Evolutionary conservation across 1,284 basidiomycete genomes (phyloP), one percentile per base, ranked within the genome.

Genomic region (Cryptococcus maquisensis): DNA sequence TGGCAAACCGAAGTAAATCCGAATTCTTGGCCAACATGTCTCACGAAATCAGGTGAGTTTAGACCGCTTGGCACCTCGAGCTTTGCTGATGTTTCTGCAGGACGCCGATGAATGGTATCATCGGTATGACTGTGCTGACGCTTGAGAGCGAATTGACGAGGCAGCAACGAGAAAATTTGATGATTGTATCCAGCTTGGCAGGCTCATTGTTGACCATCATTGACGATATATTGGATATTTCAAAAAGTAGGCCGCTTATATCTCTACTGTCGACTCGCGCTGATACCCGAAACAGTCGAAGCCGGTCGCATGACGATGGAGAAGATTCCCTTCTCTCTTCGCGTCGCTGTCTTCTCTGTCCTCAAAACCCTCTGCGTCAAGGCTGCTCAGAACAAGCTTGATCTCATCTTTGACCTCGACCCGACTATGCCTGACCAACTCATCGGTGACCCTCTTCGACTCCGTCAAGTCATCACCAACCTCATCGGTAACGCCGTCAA

Each of bases 271-370:
- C 16, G n/a, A 16, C 15, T 15, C 32, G 32, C 44, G 59, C 62
- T 67, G 53, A 62, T 51, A 39, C n/a, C 1, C 3, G 8, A 21
- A 32, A 28, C 63, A 95, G 91, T 95, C 66, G 95, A 98, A 78
- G 95, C 95, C 44, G 96, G 96, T 56, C 86, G 96, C 20, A 98
- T 98, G 96, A 98, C 93, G 3, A 97, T 98, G 86, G 96, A 99
- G 75, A 89, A 94, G 56, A 94, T 98, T 37, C 90, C 94, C 0
- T 99, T 95, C 79, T 98, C 94, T n/a, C 82, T 98, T 32, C 88
- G 96, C 32, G 87, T 94, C 64, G 96, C 93, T 9, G 91, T 98
- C 49, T 98, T 98, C 71, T 91, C 91, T 37, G 96, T 98, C 52
- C 84, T 98, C 74, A 99, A 98, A 80, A 98, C 95, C 2, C 83